Base-by-base conservation (phyloP, 2,329 filamentous ascomycete species). In the Dryadomyces quercus-mongolicae region DNA sequence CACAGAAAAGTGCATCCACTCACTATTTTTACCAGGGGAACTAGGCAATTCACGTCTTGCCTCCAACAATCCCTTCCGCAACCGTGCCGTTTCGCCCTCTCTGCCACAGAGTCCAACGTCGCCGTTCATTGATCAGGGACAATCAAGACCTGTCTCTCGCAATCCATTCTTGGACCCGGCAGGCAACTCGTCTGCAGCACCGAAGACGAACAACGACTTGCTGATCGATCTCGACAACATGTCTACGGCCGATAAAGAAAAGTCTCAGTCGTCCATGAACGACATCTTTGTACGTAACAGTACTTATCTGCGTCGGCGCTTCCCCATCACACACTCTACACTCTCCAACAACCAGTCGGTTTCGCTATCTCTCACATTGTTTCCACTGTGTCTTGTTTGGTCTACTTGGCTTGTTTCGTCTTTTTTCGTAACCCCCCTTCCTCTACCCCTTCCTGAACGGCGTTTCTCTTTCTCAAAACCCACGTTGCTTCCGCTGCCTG, bases 11-110 rank as follows among this genome's bases (percentile, higher is more conserved):
- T 34, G 8, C 47, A 4, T 38, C 22, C 40, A 49, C 38, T 38
- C 5, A 16, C 34, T 36, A n/a, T 5, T 43, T 36, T 49, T 5
- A 49, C 25, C n/a, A 56, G 55, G 16, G 38, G 52, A 52, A 3
- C 25, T 52, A 38, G 52, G 85, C 65, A 73, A 78, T 54, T 71
- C 85, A 67, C 85, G 82, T 69, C 78, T 90, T 64, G 83, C 84
- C 68, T 90, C 86, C 67, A 90, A 90, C 76, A 91, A 91, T 66
- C 86, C 86, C 58, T 91, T 81, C 64, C 84, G 86, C 72, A 88
- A 88, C 68, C 81, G 84, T 64, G 81, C 83, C 59, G 73, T 75
- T 42, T 87, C 85, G 59, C 84, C 79, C 51, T 66, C 70, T 53
- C 62, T 68, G 70, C 67, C 72, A 71, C 61, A 58, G 21, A 63